Evolutionary conservation across 2,329 filamentous ascomycete species (phyloP).

Genomic region (Tetracladium maxilliforme): DNA sequence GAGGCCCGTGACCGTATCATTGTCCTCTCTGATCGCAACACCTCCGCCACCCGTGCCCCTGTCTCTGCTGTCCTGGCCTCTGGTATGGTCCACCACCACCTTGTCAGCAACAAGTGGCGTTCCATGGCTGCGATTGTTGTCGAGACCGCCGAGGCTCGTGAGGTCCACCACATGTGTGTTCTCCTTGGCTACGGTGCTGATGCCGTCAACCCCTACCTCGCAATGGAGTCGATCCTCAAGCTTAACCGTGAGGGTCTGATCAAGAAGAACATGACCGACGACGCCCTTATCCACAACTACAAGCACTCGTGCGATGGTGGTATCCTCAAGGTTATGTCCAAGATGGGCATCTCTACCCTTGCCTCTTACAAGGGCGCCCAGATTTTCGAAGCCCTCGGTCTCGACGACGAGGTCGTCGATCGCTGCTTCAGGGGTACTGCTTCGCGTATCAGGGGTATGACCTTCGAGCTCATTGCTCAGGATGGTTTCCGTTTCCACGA

Average conservation of each 20-base stretch:
- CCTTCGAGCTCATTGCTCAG: conserved; percentile 84
- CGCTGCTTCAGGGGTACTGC: conserved; percentile 91
- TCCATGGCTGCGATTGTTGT: conserved; percentile 76
- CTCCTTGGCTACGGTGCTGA: conserved; percentile 90
- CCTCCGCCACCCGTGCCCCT: conserved; percentile 66
- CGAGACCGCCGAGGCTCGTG: conserved; percentile 88
- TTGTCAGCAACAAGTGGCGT: conserved; percentile 92
- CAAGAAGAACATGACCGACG: conserved; percentile 72
- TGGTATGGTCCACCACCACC: conserved; percentile 87
- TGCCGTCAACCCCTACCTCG: conserved; percentile 86
- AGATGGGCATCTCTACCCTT: conserved; percentile 97
- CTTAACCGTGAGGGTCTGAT: conserved; percentile 88
- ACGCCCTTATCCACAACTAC: conserved; percentile 85
- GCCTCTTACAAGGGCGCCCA: conserved; percentile 96
- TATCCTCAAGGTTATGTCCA: conserved; percentile 97
- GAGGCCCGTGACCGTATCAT: conserved; percentile 74
- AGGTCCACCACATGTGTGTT: conserved; percentile 99
- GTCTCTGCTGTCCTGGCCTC: conserved; percentile 80
- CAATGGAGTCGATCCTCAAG: conserved; percentile 94
- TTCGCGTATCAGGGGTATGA: conserved; percentile 86
- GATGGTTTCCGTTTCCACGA: conserved; percentile 93
- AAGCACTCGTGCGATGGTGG: conserved; percentile 93
- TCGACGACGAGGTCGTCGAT: conserved; percentile 84
- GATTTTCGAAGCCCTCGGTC: conserved; percentile 90
- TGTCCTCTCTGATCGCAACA: conserved; percentile 78